phyloP scores from a whole-genome alignment of 805 yeast genomes.

The Starmerella bacillaris region DNA sequence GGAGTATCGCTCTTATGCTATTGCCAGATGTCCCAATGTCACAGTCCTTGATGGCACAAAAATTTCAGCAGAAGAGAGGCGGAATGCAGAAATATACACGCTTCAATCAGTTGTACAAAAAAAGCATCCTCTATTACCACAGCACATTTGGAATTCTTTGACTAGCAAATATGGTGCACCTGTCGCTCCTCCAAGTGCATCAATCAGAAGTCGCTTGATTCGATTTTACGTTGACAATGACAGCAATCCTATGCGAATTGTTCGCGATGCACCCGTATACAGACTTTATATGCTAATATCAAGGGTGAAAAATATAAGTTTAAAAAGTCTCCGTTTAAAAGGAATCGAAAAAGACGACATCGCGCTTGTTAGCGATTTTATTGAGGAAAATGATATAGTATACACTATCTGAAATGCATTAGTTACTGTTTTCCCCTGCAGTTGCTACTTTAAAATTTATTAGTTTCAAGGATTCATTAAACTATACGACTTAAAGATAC shows the following conservation, averaged over 20 bases:
- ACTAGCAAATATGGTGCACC: conserved; percentile 24
- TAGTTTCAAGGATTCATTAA: too few relatives aligned
- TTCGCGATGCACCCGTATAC: conserved; percentile 23
- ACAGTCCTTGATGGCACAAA: conserved; percentile 39
- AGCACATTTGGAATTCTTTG: conserved; percentile 29
- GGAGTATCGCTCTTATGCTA: conserved; percentile 21
- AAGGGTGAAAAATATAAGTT: neutral
- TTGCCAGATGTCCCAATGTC: conserved; percentile 31
- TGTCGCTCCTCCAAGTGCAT: conserved; percentile 1
- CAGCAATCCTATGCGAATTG: conserved; percentile 12
- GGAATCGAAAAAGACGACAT: too few relatives aligned
- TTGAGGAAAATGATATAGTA: too few relatives aligned
- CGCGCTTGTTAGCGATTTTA: too few relatives aligned
- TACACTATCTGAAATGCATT: too few relatives aligned
- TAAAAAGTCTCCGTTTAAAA: too few relatives aligned
- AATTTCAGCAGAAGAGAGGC: conserved; percentile 31
- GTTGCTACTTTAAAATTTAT: too few relatives aligned
- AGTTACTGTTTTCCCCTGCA: too few relatives aligned
- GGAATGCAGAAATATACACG: conserved; percentile 52
- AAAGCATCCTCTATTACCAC: conserved; percentile 10
- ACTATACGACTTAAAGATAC: too few relatives aligned
- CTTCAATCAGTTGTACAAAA: conserved; percentile 31
- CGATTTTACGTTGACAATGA: conserved; percentile 10
- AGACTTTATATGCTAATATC: conserved; percentile 18
- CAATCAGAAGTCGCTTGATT: conserved; percentile 13